Conservation (phyloP, 1,139 yeast species). For the Saccharomyces hybrid region DNA sequence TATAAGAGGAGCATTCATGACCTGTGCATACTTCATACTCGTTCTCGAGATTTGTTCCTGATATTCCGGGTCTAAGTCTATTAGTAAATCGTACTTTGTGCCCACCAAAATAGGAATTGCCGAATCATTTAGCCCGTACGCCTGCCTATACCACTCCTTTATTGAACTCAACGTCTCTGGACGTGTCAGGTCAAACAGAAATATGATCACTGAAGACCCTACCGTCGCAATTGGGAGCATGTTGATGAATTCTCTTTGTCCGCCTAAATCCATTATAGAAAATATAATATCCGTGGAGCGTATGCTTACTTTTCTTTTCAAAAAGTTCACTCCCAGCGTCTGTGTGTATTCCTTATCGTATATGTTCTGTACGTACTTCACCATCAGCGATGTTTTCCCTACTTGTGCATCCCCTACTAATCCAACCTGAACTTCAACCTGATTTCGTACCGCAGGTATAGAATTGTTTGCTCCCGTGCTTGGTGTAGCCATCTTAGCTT, state of each 20-base stretch:
- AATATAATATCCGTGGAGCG: slow-evolving; percentile 86
- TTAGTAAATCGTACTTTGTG: slow-evolving; percentile 85
- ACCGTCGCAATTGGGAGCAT: slow-evolving; percentile 92
- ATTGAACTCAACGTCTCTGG: slow-evolving; percentile 79
- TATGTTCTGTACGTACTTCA: slow-evolving; percentile 89
- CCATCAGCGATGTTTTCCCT: slow-evolving; percentile 97
- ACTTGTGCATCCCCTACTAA: slow-evolving; percentile 95
- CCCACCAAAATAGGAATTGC: slow-evolving; percentile 93
- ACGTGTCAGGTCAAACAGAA: slow-evolving; percentile 87
- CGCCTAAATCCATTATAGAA: slow-evolving; percentile 95
- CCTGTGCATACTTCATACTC: slow-evolving; percentile 80
- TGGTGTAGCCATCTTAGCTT: neutral
- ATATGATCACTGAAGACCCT: slow-evolving; percentile 88
- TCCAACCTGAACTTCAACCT: slow-evolving; percentile 83
- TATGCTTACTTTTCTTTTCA: slow-evolving; percentile 84
- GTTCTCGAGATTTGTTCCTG: slow-evolving; percentile 81
- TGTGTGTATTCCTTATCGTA: slow-evolving; percentile 91
- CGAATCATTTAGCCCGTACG: slow-evolving; percentile 80
- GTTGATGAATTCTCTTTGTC: slow-evolving; percentile 90
- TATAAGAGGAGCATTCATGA: slow-evolving; percentile 84
- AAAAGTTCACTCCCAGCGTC: slow-evolving; percentile 89
- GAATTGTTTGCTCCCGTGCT: slow-evolving; percentile 1
- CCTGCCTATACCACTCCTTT: slow-evolving; percentile 94
- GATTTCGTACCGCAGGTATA: slow-evolving; percentile 30
- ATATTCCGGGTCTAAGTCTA: slow-evolving; percentile 70